Base-by-base conservation (phyloP, 805 yeast genomes). In the Metschnikowia shivogae region DNA sequence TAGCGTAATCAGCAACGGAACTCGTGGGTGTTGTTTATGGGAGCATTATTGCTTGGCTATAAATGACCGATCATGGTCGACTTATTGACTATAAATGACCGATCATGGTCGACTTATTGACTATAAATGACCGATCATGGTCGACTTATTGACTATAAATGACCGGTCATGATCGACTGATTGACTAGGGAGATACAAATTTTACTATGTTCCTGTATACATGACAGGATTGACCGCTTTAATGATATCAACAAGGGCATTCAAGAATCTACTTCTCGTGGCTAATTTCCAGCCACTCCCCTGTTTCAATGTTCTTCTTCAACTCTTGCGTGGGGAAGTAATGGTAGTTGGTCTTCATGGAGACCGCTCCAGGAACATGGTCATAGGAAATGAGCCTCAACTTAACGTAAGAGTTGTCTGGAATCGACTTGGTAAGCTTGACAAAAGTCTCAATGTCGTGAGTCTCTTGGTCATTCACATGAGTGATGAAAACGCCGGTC, bases 331-430 rank as follows among this genome's bases (percentile, higher is more conserved):
- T 84, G 36, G 89, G 88, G 71, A 88, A 89, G 60, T 89, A 89
- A 59, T 89, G 97, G 59, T 87, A 86, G 62, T 87, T 88, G 1
- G 95, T 87, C 66, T 88, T 87, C 54, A 89, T 64, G 1, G 96
- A 84, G 39, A 84, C 81, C 1, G 97, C 97, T 55, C 83, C 78
- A 17, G 96, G 96, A 20, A 88, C 82, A 49, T 85, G 84, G 56
- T 90, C 97, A 63, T 85, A 89, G 1, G 95, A 80, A 36, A 89
- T 90, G 32, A 86, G 68, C 50, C 96, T 78, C 49, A 90, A 67
- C 58, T 88, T 86, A 56, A 88, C 84, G 58, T 89, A 90, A 3
- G 90, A 80, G 52, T 81, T 79, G 57, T 89, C 95, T 5, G 88
- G 84, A 40, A 89, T 84, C 13, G 72, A 63, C 52, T 77, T 78